phyloP scores from a whole-genome alignment of 441 rosid species.

The Rhodomyrtus psidioides region DNA sequence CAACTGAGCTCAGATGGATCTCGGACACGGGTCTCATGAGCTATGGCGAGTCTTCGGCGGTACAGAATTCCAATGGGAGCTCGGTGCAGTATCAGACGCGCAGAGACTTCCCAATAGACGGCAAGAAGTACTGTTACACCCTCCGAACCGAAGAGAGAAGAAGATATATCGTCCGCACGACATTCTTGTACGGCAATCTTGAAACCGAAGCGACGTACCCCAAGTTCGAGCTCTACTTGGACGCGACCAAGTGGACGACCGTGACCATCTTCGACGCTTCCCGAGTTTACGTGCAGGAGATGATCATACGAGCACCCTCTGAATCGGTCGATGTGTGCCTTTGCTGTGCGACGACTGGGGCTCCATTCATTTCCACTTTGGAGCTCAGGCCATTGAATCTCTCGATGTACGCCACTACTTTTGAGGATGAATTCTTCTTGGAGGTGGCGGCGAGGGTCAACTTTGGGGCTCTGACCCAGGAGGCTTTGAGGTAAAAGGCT shows the following conservation, averaged over 20 bases:
- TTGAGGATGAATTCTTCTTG: constrained; percentile 72
- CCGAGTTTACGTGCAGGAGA: constrained; percentile 64
- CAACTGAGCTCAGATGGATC: constrained; percentile 68
- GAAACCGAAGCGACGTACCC: constrained; percentile 65
- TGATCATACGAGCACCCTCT: constrained; percentile 78
- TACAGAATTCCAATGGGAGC: constrained; percentile 28
- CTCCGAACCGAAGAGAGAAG: constrained; percentile 64
- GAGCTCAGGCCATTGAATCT: constrained; percentile 84
- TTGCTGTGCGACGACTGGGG: constrained; percentile 83
- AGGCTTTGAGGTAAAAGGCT: constrained; percentile 52
- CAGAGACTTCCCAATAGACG: constrained; percentile 75
- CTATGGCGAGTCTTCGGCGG: constrained; percentile 35
- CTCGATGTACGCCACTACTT: constrained; percentile 86
- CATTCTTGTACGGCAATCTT: constrained; percentile 62
- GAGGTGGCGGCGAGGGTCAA: constrained; percentile 89
- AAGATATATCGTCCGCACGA: constrained; percentile 76
- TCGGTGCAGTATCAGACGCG: constrained; percentile 44
- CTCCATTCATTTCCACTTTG: constrained; percentile 83
- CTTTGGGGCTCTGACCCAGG: constrained; percentile 67
- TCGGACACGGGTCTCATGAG: constrained; percentile 60
- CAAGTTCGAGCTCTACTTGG: constrained; percentile 70
- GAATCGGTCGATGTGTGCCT: constrained; percentile 70
- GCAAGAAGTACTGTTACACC: constrained; percentile 73
- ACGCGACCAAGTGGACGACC: constrained; percentile 89
- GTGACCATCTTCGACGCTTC: constrained; percentile 58